These are phyloP conservation scores for Colletotrichum gigasporum DNA, from an alignment of 2,329 filamentous ascomycete species.

Conservation along the genomic window DNA sequence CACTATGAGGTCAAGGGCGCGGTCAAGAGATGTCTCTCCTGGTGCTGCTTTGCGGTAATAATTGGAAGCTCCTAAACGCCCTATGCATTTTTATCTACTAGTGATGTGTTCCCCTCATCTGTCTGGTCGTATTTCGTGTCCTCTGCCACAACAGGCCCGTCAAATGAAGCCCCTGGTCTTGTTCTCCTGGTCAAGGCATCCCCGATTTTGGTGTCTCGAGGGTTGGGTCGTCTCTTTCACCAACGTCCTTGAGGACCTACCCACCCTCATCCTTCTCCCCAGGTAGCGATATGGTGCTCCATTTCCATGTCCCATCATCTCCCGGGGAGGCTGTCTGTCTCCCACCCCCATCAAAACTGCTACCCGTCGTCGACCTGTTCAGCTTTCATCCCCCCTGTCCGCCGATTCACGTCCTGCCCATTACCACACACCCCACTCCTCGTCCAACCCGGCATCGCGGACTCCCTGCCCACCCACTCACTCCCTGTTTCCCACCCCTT, in stretches of 20 bases:
- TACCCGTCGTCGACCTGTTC: slow-evolving; percentile 10
- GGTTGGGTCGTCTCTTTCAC: background rate
- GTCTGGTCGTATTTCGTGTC: slow-evolving; percentile 29
- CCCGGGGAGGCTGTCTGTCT: background rate
- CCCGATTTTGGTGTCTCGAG: background rate
- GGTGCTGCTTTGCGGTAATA: background rate
- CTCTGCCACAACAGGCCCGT: background rate
- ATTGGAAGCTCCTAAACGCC: slow-evolving; percentile 2
- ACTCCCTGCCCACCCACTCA: background rate
- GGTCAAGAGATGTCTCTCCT: background rate
- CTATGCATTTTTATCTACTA: slow-evolving; percentile 5
- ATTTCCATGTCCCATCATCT: slow-evolving; percentile 4
- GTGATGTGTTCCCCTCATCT: background rate
- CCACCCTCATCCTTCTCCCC: slow-evolving; percentile 1
- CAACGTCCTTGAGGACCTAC: background rate
- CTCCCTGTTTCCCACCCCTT: background rate
- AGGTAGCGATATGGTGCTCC: slow-evolving; percentile 6
- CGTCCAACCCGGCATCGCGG: background rate
- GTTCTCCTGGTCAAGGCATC: slow-evolving; percentile 8
- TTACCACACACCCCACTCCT: slow-evolving; percentile 2
- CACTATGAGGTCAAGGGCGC: slow-evolving; percentile 2
- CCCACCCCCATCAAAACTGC: background rate
- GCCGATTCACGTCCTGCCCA: background rate
- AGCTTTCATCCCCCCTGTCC: background rate
- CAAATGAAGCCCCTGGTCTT: slow-evolving; percentile 11